Conservation (phyloP, 2,329 filamentous ascomycete species). For the Scytalidium lignicola region DNA sequence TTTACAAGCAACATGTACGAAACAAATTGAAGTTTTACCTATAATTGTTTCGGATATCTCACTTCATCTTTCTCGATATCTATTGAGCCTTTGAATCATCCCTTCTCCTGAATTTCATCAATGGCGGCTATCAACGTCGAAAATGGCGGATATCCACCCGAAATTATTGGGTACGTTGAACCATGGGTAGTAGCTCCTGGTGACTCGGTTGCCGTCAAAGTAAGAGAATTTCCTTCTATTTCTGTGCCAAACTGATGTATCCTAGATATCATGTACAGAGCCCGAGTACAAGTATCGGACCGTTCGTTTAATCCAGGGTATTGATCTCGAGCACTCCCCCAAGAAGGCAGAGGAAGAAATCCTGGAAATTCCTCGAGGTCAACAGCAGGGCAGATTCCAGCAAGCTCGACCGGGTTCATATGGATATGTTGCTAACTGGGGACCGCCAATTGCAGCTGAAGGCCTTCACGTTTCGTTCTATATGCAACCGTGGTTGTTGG, state of each 20-base stretch:
- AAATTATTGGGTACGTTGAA: conserved; percentile 19
- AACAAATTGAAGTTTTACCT: too few relatives aligned
- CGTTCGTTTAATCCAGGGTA: conserved; percentile 10
- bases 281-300: conserved; percentile 8
- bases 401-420: conserved; percentile 7
- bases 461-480: conserved; percentile 7
- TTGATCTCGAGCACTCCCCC: conserved; percentile 8
- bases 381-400: background rate
- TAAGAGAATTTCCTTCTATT: background rate
- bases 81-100: too few relatives aligned
- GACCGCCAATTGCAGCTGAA: background rate
- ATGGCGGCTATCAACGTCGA: too few relatives aligned
- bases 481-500: conserved; percentile 9
- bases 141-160: background rate
- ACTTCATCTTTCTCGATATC: too few relatives aligned
- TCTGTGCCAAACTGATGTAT: conserved; percentile 4
- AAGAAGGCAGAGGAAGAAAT: conserved; percentile 5
- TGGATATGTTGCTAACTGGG: background rate
- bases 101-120: too few relatives aligned
- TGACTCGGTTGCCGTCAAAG: conserved; percentile 17
- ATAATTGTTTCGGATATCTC: too few relatives aligned
- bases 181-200: conserved; percentile 19
- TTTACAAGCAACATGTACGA: too few relatives aligned
- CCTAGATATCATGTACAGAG: conserved; percentile 12
- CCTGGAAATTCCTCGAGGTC: background rate